phyloP scores from a whole-genome alignment of 148 eudicot species.

The Rhododendron williamsianum region DNA sequence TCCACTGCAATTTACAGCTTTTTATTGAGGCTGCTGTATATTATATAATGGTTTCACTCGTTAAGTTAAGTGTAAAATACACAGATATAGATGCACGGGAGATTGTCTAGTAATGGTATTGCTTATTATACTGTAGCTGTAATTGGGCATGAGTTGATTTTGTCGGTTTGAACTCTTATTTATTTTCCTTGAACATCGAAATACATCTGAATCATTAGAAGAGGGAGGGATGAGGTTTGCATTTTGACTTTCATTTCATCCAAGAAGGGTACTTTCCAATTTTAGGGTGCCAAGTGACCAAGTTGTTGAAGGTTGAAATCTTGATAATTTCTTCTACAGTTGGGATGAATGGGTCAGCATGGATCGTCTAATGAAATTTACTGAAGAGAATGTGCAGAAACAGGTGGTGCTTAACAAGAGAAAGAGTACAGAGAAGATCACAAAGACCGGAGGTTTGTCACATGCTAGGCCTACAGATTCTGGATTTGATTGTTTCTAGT shows the following conservation, averaged over 20 bases:
- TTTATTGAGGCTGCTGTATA: background rate
- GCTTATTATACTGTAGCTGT: background rate
- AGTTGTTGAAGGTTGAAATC: background rate
- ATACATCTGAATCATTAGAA: background rate
- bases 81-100: background rate
- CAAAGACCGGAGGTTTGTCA: constrained; percentile 18
- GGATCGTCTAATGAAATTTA: constrained; percentile 39
- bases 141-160: background rate
- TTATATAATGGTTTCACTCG: background rate
- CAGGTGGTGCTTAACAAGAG: constrained; percentile 21
- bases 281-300: background rate
- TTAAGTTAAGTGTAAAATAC: background rate
- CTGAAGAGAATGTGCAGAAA: constrained; percentile 41
- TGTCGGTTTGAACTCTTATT: background rate
- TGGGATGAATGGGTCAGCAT: constrained; percentile 69
- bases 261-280: constrained; percentile 6
- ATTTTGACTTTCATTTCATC: background rate
- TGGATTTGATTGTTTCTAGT: background rate
- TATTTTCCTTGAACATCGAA: background rate
- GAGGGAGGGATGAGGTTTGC: background rate
- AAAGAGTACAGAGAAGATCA: constrained; percentile 15
- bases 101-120: background rate
- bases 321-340: constrained; percentile 22
- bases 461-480: constrained; percentile 25
- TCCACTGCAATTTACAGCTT: background rate